Percentiles rank a stretch among this genome's conserved stretches.
These are phyloP conservation scores for Calonectria hongkongensis DNA, from an alignment of 2,329 filamentous ascomycete species.

Conservation along the genomic window DNA sequence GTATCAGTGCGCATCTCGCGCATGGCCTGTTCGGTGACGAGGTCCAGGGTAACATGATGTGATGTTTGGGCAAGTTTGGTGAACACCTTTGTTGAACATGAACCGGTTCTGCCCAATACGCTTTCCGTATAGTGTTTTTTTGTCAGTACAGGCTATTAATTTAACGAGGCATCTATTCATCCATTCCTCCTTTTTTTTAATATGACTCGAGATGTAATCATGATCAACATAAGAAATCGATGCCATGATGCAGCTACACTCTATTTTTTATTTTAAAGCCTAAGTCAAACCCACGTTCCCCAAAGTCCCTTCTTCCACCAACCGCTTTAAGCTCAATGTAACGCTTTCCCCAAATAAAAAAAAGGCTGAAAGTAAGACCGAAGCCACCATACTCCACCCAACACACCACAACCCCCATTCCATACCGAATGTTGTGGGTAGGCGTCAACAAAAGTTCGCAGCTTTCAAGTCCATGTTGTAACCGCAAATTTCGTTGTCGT, in stretches of 20 bases:
- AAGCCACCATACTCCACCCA: not conserved
- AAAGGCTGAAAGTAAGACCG: not conserved
- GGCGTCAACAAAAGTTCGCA: not conserved
- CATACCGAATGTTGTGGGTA: not conserved
- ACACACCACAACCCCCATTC: not conserved
- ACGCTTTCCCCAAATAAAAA: not conserved
- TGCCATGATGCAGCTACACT: not conserved
- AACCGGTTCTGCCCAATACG: not conserved
- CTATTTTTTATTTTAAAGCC: not conserved
- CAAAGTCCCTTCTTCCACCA: not conserved
- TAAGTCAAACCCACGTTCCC: not conserved
- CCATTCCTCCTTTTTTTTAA: not conserved
- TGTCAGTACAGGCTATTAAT: not conserved
- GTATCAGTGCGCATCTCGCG: slow-evolving; percentile 14
- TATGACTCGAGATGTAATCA: not conserved
- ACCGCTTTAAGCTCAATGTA: not conserved
- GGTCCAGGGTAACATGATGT: slow-evolving; percentile 20
- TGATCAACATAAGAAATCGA: not conserved
- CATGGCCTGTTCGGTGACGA: slow-evolving; percentile 19
- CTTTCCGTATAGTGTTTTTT: not conserved
- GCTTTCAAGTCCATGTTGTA: not conserved
- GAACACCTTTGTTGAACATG: slow-evolving; percentile 1
- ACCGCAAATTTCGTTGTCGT: not conserved
- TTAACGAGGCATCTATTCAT: not conserved
- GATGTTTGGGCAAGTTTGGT: not conserved